Percentiles rank a stretch among this genome's conserved stretches.
Evolutionary conservation across 345 rosid species (phyloP).

Genomic region (Melaleuca alternifolia): DNA sequence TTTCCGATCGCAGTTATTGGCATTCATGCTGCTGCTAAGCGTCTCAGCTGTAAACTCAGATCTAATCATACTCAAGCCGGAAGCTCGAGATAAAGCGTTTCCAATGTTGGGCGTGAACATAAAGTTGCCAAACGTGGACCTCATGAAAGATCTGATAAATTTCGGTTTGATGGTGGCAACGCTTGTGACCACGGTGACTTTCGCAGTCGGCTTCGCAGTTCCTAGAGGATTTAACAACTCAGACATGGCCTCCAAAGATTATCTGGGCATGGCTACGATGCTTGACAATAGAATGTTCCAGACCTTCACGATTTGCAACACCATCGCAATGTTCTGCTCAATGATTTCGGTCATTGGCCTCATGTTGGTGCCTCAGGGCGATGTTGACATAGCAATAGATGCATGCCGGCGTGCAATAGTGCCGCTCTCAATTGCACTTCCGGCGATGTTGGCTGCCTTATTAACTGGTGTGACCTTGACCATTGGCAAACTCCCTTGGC

Average conservation of each 20-base stretch:
- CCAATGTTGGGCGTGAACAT: fast-evolving
- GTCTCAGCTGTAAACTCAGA: not conserved
- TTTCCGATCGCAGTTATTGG: not conserved
- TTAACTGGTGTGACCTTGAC: not conserved
- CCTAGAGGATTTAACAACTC: not conserved
- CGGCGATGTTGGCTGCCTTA: not conserved
- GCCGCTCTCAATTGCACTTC: not conserved
- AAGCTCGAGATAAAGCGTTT: not conserved
- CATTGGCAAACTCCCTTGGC: not conserved
- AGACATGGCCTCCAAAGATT: not conserved
- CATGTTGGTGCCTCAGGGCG: not conserved
- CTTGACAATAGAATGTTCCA: not conserved
- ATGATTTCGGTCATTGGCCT: not conserved
- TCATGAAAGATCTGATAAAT: fast-evolving
- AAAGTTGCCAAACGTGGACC: fast-evolving
- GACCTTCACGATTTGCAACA: not conserved
- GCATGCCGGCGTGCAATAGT: not conserved
- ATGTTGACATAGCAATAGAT: not conserved
- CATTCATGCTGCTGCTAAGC: fast-evolving
- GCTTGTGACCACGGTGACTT: not conserved
- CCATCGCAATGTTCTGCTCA: not conserved
- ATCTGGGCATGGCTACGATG: not conserved
- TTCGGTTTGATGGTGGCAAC: not conserved
- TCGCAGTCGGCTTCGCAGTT: not conserved
- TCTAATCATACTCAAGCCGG: not conserved